Base-by-base conservation (phyloP, 306 rosid species). In the Trifolium pratense region DNA sequence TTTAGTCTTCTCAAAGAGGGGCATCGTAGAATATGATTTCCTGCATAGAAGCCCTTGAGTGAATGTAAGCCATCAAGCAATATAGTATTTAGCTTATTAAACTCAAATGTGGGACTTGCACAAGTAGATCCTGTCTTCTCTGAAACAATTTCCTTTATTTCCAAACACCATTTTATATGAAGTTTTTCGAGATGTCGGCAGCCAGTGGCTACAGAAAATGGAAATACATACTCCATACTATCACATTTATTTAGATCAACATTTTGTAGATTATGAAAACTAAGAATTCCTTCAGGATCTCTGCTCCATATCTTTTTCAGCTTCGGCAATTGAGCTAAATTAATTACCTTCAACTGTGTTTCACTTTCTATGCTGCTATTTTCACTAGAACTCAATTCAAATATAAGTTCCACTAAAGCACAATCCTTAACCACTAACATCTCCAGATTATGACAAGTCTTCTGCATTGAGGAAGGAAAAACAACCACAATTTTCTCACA, bases 391-490 rank as follows among this genome's bases (percentile, higher is more conserved):
- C 18, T 20, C 51, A 64, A 64, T 20, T 64, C 52, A 26, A 64
- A 64, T 64, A 64, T 64, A 31, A 39, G 17, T 6, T 64, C 68
- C n/a, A 62, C 46, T 32, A n/a, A 61, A 31, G 13, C 45, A 61
- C 67, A 61, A 61, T 34, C 13, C 4, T 2, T 17, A 36, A 63
- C 49, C 68, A 3, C 29, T 37, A 63, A 63, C 68, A 4, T 10
- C 48, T 63, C 68, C 2, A 63, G 29, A 37, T 63, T 37, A 63
- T 17, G 7, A 36, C 36, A 63, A 9, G 48, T 34, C 15, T 17
- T 63, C 15, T 63, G 49, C 46, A 63, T 17, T 63, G 68, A 63
- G 14, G 68, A 36, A 17, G 68, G 48, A 17, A 63, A 36, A 63
- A 34, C 48, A 37, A 3, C 29, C 31, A 17, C 46, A 63, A 63